Evolutionary conservation across 2,329 filamentous ascomycete genomes (phyloP), one percentile per base, ranked within the genome.

Genomic region (Sphaceloma murrayae): DNA sequence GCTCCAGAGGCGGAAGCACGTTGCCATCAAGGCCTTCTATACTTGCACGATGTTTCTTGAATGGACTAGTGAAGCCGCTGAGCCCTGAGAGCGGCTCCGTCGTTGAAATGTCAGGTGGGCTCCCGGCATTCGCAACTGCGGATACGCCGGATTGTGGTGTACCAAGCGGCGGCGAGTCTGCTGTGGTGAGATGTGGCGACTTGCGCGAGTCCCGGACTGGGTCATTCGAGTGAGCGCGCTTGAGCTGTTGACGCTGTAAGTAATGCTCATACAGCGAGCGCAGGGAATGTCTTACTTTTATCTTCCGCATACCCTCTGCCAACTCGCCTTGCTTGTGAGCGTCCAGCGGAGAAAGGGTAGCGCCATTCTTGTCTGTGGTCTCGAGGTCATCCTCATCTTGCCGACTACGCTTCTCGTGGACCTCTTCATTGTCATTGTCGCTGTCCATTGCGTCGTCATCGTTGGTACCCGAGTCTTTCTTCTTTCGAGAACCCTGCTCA

Each of bases 241-340:
- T 89, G 50, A 89, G 77, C 84, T 88, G 3, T 17, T 27, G 16
- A 16, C 14, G 16, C 8, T 43, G 22, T 48, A 16, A 42, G 45
- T 46, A 18, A 45, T 48, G 33, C 7, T 16, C 19, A 26, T 5
- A 43, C 9, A 34, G 11, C 4, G 2, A 17, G 11, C 3, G 9
- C 6, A 5, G 22, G 8, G 10, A 49, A 5, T 11, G 2, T 43
- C 34, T 21, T 70, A 86, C 85, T 64, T 80, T 82, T 62, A 91
- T 89, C 53, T 85, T 80, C 55, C 85, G 77, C 40, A 91, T 82
- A 36, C 84, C 83, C 50, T 88, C 85, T 31, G 82, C 80, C 45
- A 91, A 69, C 61, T 89, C 84, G 39, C 80, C 80, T 45, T 81
- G 75, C 53, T 78, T 78, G 53, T 77, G 74, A 43, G 75, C 77